A percentile compares a stretch with the other conserved stretches of the same genome.
Conservation (phyloP, 2,329 filamentous ascomycete species). For the Leptographium lundbergii region DNA sequence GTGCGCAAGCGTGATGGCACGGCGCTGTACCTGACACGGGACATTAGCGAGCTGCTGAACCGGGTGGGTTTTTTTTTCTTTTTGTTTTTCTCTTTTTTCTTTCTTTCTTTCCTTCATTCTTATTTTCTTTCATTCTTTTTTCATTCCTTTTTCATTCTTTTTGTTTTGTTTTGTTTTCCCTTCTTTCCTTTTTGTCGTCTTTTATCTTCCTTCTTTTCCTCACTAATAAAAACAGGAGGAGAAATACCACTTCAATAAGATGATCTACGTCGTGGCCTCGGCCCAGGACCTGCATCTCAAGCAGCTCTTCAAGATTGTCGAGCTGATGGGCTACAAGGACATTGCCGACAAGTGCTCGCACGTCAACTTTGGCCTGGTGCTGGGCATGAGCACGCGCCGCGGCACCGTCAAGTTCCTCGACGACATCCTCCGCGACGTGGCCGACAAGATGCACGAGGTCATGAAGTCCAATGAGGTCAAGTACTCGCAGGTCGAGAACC, state of each 20-base stretch:
- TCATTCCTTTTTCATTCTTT: background rate
- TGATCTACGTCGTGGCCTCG: slow-evolving; percentile 67
- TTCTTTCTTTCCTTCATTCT: background rate
- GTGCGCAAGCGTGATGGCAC: slow-evolving; percentile 64
- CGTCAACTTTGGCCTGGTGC: slow-evolving; percentile 62
- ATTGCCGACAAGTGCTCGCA: slow-evolving; percentile 58
- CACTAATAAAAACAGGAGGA: slow-evolving; percentile 22
- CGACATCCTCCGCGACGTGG: slow-evolving; percentile 65
- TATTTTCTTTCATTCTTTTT: no score
- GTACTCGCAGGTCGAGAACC: slow-evolving; percentile 80
- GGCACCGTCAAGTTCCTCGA: slow-evolving; percentile 64
- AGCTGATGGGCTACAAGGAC: slow-evolving; percentile 57
- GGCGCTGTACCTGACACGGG: slow-evolving; percentile 64
- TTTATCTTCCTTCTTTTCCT: background rate
- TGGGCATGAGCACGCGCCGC: slow-evolving; percentile 58
- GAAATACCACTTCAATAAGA: slow-evolving; percentile 58
- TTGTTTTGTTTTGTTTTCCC: no score
- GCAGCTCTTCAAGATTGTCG: slow-evolving; percentile 65
- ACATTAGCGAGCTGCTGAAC: slow-evolving; percentile 61
- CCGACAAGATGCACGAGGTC: slow-evolving; percentile 93
- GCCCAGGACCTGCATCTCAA: slow-evolving; percentile 62
- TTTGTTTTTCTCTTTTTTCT: background rate
- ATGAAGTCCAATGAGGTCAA: slow-evolving; percentile 87
- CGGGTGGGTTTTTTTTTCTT: slow-evolving; percentile 22
- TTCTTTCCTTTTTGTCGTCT: no score